Conservation (phyloP, 768 basidiomycete genomes). For the Rhodotorula paludigena region DNA sequence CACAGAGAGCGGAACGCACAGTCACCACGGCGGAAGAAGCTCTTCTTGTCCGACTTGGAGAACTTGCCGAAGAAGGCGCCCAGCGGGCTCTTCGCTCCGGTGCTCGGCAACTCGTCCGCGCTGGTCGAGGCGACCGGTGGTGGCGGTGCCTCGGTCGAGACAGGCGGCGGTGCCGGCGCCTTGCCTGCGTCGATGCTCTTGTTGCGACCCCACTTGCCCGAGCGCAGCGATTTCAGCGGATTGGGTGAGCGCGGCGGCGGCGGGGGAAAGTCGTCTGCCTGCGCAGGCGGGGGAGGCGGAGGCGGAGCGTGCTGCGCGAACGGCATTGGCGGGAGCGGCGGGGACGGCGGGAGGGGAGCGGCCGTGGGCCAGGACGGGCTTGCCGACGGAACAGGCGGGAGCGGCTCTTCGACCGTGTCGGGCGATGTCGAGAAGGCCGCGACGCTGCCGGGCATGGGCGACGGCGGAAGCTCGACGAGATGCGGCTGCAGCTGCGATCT, state of each 20-base stretch:
- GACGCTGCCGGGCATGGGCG: constrained; percentile 12
- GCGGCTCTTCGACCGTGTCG: constrained; percentile 3
- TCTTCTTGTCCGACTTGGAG: constrained; percentile 14
- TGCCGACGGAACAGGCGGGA: neutral
- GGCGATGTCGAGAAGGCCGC: constrained; percentile 1
- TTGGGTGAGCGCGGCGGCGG: constrained; percentile 10
- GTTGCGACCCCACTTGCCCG: constrained; percentile 20
- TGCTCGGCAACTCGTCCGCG: constrained; percentile 3
- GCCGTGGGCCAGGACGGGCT: constrained; percentile 12
- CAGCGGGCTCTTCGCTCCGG: constrained; percentile 16
- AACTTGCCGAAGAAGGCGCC: constrained; percentile 27
- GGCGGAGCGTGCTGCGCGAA: neutral
- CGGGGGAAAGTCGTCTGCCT: neutral
- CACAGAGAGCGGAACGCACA: neutral
- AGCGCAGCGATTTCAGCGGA: constrained; percentile 2
- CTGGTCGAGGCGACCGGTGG: too few species aligned
- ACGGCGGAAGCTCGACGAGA: constrained; percentile 17
- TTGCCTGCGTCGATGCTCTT: constrained; percentile 2
- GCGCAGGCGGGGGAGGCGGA: neutral
- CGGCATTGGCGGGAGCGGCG: neutral
- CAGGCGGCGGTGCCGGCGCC: neutral
- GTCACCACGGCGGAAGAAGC: constrained; percentile 20
- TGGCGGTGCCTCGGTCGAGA: neutral
- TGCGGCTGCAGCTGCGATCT: neutral
- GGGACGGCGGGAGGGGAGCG: constrained; percentile 2